These are phyloP conservation scores for Sporothrix euskadiensis DNA, from an alignment of 2,329 filamentous ascomycete species.

Conservation along the genomic window DNA sequence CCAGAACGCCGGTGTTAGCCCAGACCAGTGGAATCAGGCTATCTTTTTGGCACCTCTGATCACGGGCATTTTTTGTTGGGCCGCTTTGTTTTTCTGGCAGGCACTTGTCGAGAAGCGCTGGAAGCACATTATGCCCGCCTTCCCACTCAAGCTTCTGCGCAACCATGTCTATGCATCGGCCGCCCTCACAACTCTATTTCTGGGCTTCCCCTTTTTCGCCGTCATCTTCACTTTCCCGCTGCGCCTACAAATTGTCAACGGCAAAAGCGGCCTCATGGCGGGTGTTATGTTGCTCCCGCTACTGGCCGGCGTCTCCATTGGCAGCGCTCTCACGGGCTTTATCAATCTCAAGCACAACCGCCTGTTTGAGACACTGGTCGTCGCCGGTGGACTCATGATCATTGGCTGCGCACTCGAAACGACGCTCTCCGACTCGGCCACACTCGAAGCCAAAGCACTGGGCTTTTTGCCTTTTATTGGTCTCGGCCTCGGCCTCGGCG, in stretches of 20 bases:
- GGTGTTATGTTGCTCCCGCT: conserved; percentile 57
- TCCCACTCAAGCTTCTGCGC: conserved; percentile 52
- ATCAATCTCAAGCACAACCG: conserved; percentile 47
- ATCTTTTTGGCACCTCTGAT: conserved; percentile 48
- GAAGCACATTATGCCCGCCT: conserved; percentile 44
- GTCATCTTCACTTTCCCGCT: conserved; percentile 53
- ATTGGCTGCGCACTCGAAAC: conserved; percentile 52
- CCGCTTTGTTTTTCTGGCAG: conserved; percentile 47
- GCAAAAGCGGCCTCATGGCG: conserved; percentile 47
- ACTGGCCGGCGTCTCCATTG: conserved; percentile 51
- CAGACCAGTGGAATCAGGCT: conserved; percentile 45
- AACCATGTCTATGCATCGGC: conserved; percentile 49
- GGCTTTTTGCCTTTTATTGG: conserved; percentile 55
- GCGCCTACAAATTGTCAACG: conserved; percentile 52
- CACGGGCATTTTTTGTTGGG: conserved; percentile 42
- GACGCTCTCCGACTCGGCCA: conserved; percentile 41
- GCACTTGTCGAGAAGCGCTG: conserved; percentile 38
- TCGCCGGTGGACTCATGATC: conserved; percentile 46
- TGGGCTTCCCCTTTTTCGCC: conserved; percentile 54
- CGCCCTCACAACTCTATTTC: conserved; percentile 48
- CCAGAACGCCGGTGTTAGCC: conserved; percentile 49
- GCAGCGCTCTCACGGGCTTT: conserved; percentile 46
- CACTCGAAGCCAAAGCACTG: conserved; percentile 48
- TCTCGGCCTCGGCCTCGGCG: conserved; percentile 53
- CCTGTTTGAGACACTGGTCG: conserved; percentile 47